Conservation (phyloP, 441 rosid genomes). For the Syzygium syzygioides region DNA sequence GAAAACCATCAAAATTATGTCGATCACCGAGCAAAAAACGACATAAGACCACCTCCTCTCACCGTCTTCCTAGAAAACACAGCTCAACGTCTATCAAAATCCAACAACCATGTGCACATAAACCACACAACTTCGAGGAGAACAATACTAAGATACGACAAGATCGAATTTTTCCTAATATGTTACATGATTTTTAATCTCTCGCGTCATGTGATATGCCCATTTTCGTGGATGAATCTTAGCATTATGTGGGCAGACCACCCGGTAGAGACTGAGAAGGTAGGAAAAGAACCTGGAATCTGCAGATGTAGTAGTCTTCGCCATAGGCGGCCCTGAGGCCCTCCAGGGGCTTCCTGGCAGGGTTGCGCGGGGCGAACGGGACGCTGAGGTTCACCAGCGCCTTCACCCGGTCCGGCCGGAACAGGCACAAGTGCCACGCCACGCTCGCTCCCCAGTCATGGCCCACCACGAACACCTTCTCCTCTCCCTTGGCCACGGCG, state of each 20-base stretch:
- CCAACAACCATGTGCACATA: background rate
- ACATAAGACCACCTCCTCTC: background rate
- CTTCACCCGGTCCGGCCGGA: conserved; percentile 60
- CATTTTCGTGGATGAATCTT: background rate
- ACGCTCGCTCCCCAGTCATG: conserved; percentile 74
- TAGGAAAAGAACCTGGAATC: conserved; percentile 45
- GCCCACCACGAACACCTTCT: conserved; percentile 62
- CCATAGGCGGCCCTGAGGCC: conserved; percentile 33
- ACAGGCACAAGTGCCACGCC: conserved; percentile 58
- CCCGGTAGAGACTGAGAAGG: background rate
- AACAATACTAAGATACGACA: background rate
- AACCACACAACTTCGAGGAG: background rate
- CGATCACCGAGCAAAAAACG: background rate
- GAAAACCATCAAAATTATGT: background rate
- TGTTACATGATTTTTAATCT: background rate
- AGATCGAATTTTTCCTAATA: background rate
- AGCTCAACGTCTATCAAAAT: background rate
- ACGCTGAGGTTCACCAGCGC: conserved; percentile 62
- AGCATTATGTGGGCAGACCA: background rate
- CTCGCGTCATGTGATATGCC: background rate
- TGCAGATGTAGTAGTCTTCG: conserved; percentile 62
- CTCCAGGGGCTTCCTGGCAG: conserved; percentile 28
- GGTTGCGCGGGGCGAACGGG: conserved; percentile 40
- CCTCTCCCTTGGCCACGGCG: conserved; percentile 32
- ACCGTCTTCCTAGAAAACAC: background rate